Conservation (phyloP, 805 yeast genomes). For the Saturnispora galanensis region DNA sequence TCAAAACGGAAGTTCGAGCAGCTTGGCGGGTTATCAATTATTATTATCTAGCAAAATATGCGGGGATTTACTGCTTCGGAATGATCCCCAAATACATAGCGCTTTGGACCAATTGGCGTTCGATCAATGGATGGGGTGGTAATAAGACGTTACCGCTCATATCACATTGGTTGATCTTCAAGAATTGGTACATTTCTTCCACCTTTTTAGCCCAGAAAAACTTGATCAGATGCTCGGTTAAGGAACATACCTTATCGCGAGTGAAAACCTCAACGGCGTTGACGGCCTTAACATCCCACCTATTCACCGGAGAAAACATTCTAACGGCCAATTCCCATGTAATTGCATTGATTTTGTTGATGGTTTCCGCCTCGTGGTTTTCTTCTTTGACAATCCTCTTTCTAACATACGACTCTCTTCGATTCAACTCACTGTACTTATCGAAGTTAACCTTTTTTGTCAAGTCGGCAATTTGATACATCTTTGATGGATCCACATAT, state of each 20-base stretch:
- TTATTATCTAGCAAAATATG: constrained; percentile 4
- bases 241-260: constrained; percentile 18
- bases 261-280: constrained; percentile 9
- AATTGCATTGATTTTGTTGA: constrained; percentile 14
- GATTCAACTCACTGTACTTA: constrained; percentile 8
- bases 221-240: constrained; percentile 24
- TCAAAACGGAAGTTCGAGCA: too few relatives aligned
- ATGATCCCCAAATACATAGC: constrained; percentile 16
- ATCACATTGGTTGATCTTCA: constrained; percentile 16
- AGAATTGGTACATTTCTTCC: constrained; percentile 17
- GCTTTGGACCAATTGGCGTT: constrained; percentile 13
- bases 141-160: constrained; percentile 12
- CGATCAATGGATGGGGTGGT: constrained; percentile 11
- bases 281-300: constrained; percentile 5
- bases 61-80: constrained; percentile 2
- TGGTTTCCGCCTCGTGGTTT: constrained; percentile 1
- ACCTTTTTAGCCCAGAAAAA: constrained; percentile 22
- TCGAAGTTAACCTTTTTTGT: constrained; percentile 18
- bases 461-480: constrained; percentile 22
- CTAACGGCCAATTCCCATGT: constrained; percentile 19
- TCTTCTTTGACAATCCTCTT: constrained; percentile 2
- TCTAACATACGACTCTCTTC: constrained; percentile 9
- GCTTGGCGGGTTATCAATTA: too few relatives aligned
- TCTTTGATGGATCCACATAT: constrained; percentile 21
- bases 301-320: constrained; percentile 8